phyloP scores from a whole-genome alignment of 176 grass and related monocot genomes.

The Oropetium thomaeum region DNA sequence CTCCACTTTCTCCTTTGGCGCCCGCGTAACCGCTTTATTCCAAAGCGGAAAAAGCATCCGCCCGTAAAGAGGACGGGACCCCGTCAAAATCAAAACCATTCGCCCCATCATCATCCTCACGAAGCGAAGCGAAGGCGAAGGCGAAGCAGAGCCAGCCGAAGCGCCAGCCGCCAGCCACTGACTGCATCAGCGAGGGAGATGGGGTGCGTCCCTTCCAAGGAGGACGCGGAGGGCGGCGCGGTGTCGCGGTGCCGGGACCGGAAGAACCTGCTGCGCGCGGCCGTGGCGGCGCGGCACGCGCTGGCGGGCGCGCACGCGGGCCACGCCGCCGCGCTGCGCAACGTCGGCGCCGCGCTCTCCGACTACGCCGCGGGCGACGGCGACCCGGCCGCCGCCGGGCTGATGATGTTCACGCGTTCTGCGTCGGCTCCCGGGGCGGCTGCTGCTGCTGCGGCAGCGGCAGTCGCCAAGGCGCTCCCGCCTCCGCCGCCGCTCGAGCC shows the following conservation, averaged over 20 bases:
- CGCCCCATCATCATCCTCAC: not conserved
- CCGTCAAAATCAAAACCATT: not conserved
- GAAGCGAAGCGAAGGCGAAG: conserved; percentile 9
- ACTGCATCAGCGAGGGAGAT: conserved; percentile 36
- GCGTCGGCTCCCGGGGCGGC: not conserved
- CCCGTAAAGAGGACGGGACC: not conserved
- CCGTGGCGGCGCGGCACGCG: conserved; percentile 48
- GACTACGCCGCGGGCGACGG: conserved; percentile 51
- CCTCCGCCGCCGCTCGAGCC: conserved; percentile 21
- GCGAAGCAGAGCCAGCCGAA: too few relatives aligned
- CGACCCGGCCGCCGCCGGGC: not conserved
- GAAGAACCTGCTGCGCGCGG: conserved; percentile 43
- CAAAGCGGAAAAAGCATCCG: conserved; percentile 40
- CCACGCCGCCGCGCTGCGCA: conserved; percentile 53
- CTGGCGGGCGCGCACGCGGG: conserved; percentile 63
- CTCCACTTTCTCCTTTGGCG: not conserved
- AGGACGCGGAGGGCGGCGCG: conserved; percentile 50
- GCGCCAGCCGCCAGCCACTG: not conserved
- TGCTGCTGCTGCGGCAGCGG: too few relatives aligned
- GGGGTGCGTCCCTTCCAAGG: conserved; percentile 70
- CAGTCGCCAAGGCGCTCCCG: conserved; percentile 25
- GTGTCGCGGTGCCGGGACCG: conserved; percentile 63
- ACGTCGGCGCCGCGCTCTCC: conserved; percentile 66
- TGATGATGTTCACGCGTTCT: not conserved
- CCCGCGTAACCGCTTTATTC: conserved; percentile 33